Percentiles rank a stretch among this genome's conserved stretches.
These are phyloP conservation scores for Aspergillus candidus DNA, from an alignment of 2,329 filamentous ascomycete genomes.

Conservation along the genomic window DNA sequence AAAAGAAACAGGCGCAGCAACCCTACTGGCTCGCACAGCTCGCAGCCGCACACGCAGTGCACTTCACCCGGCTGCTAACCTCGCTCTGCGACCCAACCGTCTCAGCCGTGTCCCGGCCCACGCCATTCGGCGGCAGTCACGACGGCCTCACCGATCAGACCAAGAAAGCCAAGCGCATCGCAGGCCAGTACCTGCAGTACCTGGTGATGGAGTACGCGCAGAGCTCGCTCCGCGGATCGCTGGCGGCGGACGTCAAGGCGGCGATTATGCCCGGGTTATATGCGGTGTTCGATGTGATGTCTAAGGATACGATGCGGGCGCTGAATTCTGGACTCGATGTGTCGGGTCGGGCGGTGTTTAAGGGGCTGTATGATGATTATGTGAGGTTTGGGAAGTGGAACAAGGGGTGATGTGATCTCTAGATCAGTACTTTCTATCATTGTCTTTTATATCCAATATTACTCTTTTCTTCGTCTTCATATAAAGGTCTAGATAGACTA, in stretches of 20 bases:
- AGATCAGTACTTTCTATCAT: background rate
- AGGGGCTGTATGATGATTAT: conserved; percentile 50
- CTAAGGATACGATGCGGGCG: conserved; percentile 44
- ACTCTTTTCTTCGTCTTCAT: no score
- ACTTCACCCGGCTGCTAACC: conserved; percentile 52
- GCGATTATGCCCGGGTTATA: conserved; percentile 49
- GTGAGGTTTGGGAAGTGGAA: conserved; percentile 44
- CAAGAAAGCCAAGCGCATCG: conserved; percentile 52
- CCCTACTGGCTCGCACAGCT: conserved; percentile 33
- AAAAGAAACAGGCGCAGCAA: conserved; percentile 19
- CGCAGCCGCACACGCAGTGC: conserved; percentile 40
- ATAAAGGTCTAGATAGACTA: no score
- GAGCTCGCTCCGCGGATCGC: conserved; percentile 45
- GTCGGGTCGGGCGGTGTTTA: conserved; percentile 48
- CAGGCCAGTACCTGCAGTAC: conserved; percentile 53
- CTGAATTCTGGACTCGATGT: conserved; percentile 49
- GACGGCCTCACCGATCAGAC: conserved; percentile 53
- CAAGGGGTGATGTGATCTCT: conserved; percentile 26
- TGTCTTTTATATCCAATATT: no score
- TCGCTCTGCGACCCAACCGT: conserved; percentile 57
- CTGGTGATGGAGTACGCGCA: conserved; percentile 53
- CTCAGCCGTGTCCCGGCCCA: conserved; percentile 44
- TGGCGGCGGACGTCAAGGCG: conserved; percentile 49
- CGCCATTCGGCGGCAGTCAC: conserved; percentile 29
- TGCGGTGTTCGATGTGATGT: conserved; percentile 49